Evolutionary conservation across 106 monocot species (phyloP), one percentile per base, ranked within the genome.

Genomic region (Dendrobium chrysotoxum): DNA sequence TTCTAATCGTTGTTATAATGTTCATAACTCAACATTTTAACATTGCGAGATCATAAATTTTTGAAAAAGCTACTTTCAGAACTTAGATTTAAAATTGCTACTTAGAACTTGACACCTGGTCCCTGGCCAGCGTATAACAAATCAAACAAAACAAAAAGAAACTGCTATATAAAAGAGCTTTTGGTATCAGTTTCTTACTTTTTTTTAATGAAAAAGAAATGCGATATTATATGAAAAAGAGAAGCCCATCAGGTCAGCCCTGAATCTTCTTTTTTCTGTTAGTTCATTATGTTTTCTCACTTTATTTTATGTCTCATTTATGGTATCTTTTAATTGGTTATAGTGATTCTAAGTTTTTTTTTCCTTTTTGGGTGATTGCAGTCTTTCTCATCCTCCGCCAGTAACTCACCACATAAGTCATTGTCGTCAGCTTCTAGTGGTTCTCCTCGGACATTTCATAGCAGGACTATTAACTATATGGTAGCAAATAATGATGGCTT

Each of bases 401-500:
- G 74, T n/a, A 42, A 13, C 20, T 74, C 74, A 10, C 41, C 74
- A 7, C 74, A 21, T 7, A 74, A 74, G 20, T 40, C 74, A 42
- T 41, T 78, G 35, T 88, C 77, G 2, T 57, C 71, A 47, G 90
- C 92, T n/a, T 81, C 83, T 21, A 30, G 53, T 53, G 78, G 50
- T 13, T 80, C 85, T 23, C 88, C 79, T 2, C 80, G 9, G 53
- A 85, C 70, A 72, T 28, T 41, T 8, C 45, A 82, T 11, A 86
- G 85, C 8, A 76, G 88, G 50, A 81, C 40, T 18, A 85, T 91
- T 45, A 75, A 71, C 31, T 91, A 83, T 47, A 38, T 38, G 9
- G 40, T 91, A 12, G 85, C 86, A 0, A 81, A 85, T 26, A 81
- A 81, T 11, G 46, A 81, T 35, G 89, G 87, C 10, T 20, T 70